A percentile compares a stretch with the other conserved stretches of the same genome.
Conservation (phyloP, 2,329 filamentous ascomycete species). For the Cytospora paraplurivora region DNA sequence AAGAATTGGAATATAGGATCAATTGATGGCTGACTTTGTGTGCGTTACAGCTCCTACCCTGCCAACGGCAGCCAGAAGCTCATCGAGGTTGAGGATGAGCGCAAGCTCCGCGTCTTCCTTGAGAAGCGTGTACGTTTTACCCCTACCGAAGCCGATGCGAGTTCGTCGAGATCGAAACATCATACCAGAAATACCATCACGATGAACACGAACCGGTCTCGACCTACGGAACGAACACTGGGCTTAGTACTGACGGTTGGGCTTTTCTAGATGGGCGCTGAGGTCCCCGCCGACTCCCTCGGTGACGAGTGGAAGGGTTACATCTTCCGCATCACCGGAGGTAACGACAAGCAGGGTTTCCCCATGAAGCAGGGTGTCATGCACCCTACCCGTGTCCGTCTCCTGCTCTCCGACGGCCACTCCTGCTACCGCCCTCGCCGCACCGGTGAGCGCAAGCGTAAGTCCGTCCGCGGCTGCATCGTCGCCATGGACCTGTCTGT, state of each 20-base stretch:
- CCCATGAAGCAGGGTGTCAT: constrained; percentile 99
- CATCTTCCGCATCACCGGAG: constrained; percentile 98
- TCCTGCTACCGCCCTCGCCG: constrained; percentile 99
- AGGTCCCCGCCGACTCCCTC: constrained; percentile 91
- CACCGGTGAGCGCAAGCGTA: constrained; percentile 98
- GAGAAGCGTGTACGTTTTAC: constrained; percentile 79
- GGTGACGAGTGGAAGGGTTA: constrained; percentile 99
- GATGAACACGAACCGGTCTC: not conserved
- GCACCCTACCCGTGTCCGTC: constrained; percentile 96
- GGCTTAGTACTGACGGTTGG: constrained; percentile 31
- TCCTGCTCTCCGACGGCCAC: constrained; percentile 95
- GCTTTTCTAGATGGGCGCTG: constrained; percentile 72
- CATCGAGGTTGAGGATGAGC: constrained; percentile 98
- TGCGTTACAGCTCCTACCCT: constrained; percentile 71
- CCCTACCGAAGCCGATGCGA: constrained; percentile 29
- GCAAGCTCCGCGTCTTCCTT: constrained; percentile 98
- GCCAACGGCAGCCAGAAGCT: constrained; percentile 99
- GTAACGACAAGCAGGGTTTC: constrained; percentile 99
- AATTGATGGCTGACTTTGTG: constrained; percentile 20
- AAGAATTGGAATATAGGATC: constrained; percentile 5
- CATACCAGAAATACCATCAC: constrained; percentile 6
- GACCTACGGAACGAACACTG: not conserved
- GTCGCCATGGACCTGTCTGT: constrained; percentile 94
- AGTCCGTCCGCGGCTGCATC: constrained; percentile 98
- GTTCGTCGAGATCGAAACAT: constrained; percentile 39